A percentile compares a stretch with the other conserved stretches of the same genome.
Conservation (phyloP, 495 filamentous ascomycete species). For the Aspergillus leporis region DNA sequence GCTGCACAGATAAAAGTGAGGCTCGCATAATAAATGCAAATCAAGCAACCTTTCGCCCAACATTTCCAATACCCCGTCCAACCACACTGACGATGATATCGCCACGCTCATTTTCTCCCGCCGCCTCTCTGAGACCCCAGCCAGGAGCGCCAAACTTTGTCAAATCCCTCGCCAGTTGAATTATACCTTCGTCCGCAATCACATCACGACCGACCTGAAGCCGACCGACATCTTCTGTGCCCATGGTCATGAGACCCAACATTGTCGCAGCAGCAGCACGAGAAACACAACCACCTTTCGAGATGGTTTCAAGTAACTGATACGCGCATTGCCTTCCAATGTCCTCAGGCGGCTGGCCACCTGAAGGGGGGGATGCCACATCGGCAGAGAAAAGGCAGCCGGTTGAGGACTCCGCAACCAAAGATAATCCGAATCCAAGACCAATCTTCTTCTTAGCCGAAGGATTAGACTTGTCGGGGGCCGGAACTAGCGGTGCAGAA, state of each 20-base stretch:
- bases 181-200: constrained; percentile 72
- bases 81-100: constrained; percentile 90
- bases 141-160: constrained; percentile 79
- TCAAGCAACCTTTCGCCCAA: constrained; percentile 90
- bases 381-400: constrained; percentile 87
- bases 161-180: constrained; percentile 80
- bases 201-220: constrained; percentile 66
- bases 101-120: constrained; percentile 61
- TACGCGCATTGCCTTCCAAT: constrained; percentile 84
- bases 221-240: constrained; percentile 70
- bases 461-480: constrained; percentile 59
- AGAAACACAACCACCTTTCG: constrained; percentile 78
- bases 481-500: constrained; percentile 67
- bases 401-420: constrained; percentile 89
- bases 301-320: constrained; percentile 82
- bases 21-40: constrained; percentile 5
- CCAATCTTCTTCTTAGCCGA: constrained; percentile 67
- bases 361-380: constrained; percentile 73
- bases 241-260: constrained; percentile 95
- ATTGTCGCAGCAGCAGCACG: constrained; percentile 66
- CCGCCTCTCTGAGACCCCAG: constrained; percentile 80
- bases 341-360: constrained; percentile 84
- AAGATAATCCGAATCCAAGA: constrained; percentile 84
- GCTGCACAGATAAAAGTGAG: constrained; percentile 12
- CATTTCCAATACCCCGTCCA: constrained; percentile 91